Conservation (phyloP, 768 basidiomycete genomes). For the Pulveroboletus ravenelii region DNA sequence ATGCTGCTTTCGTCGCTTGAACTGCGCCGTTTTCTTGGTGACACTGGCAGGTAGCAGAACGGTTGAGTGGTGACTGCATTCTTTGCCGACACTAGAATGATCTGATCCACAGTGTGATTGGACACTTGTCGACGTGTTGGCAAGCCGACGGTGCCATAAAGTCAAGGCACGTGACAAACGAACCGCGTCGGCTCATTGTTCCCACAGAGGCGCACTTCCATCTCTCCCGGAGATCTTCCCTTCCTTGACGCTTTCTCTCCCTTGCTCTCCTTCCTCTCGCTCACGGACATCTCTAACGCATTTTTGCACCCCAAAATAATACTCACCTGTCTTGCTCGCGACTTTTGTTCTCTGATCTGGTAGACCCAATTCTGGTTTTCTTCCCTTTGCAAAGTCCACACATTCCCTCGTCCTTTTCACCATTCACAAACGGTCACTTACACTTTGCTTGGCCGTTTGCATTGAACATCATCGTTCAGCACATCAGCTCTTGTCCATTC, state of each 20-base stretch:
- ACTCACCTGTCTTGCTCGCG: constrained; percentile 15
- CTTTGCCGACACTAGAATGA: neutral
- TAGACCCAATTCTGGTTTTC: neutral
- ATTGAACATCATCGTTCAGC: constrained; percentile 3
- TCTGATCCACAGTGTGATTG: neutral
- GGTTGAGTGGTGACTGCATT: neutral
- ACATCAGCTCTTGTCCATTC: constrained; percentile 3
- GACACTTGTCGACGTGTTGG: neutral
- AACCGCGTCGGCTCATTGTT: constrained; percentile 26
- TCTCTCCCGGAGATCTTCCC: constrained; percentile 10
- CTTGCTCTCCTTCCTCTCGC: constrained; percentile 2
- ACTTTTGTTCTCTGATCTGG: neutral
- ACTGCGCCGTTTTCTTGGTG: neutral
- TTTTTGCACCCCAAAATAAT: neutral
- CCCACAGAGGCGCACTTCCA: constrained; percentile 10
- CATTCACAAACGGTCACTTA: constrained; percentile 2
- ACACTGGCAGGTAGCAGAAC: neutral
- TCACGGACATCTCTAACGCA: constrained; percentile 17
- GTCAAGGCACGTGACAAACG: constrained; percentile 32
- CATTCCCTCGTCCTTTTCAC: constrained; percentile 21
- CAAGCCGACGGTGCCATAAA: constrained; percentile 4
- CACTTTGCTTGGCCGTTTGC: neutral
- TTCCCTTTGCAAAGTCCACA: constrained; percentile 17
- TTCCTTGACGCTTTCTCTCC: neutral
- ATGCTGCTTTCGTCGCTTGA: neutral